Base-by-base conservation (phyloP, 1,284 basidiomycete genomes). In the Boletellus deceptivus region DNA sequence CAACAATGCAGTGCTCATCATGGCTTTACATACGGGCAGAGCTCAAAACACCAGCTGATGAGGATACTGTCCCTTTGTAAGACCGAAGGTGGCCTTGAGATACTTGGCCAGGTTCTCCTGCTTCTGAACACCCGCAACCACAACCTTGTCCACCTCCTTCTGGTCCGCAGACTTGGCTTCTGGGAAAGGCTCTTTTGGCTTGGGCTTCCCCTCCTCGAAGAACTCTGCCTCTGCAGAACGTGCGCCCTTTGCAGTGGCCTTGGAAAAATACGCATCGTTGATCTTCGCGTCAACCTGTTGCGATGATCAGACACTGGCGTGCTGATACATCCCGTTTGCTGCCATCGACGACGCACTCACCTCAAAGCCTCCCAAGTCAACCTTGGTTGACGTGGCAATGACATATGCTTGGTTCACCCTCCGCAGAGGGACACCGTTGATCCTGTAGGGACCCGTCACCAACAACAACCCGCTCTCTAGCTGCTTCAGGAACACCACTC, bases 371-470 rank as follows among this genome's bases (percentile, higher is more conserved):
- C 79, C 79, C 59, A 99, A 74, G 64, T 98, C 91, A 65, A 99
- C 75, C 78, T 91, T 95, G 69, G 97, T 98, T 57, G 94, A 94
- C 57, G 97, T 99, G 58, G 96, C 93, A 69, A 99, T 98, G 58
- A 97, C 95, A 74, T 99, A 99, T 53, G 97, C 94, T 81, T 98
- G 96, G 81, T 96, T 97, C 59, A 99, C 95, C 72, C 97, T 86
- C 72, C 96, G 86, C 70, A 99, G 82, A 64, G 97, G 97, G 41
- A 99, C 97, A 74, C 97, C 97, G 77, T 99, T 99, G 72, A 99
- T 70, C 85, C 96, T 98, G 86, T 86, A 98, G 52, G 97, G 97
- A 55, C 97, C 97, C 46, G 94, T 96, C 67, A 99, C 93, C 73
- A 99, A 82, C 65, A 99, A 77, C 64, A 99, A 77, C 58, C 96